Conservation (phyloP, 495 filamentous ascomycete genomes). For the Cryomyces minteri region DNA sequence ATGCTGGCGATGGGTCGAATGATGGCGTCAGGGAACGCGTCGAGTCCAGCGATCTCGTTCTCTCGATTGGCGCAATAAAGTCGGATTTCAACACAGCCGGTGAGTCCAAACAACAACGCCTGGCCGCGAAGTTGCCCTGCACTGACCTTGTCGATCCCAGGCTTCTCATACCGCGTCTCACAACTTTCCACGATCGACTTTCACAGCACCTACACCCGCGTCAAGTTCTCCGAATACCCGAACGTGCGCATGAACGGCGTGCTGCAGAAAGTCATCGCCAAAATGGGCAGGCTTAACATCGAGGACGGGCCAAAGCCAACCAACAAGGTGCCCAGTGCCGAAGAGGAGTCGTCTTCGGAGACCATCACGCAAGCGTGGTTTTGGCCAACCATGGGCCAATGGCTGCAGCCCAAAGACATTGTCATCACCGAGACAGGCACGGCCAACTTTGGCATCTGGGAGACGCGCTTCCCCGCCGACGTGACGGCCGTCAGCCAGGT, state of each 20-base stretch:
- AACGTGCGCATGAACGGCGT: constrained; percentile 74
- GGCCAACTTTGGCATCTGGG: constrained; percentile 78
- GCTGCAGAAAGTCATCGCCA: constrained; percentile 50
- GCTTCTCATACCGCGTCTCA: constrained; percentile 72
- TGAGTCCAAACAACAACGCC: too few relatives aligned
- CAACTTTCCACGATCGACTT: constrained; percentile 78
- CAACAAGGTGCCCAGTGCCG: constrained; percentile 39
- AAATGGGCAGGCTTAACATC: constrained; percentile 33
- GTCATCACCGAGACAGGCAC: constrained; percentile 83
- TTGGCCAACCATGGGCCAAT: constrained; percentile 67
- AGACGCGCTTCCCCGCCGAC: constrained; percentile 58
- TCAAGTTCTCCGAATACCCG: constrained; percentile 45
- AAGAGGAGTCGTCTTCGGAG: constrained; percentile 25
- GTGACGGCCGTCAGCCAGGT: constrained; percentile 70
- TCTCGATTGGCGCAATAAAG: constrained; percentile 68
- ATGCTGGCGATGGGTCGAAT: constrained; percentile 64
- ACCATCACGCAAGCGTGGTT: constrained; percentile 72
- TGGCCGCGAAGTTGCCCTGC: too few relatives aligned
- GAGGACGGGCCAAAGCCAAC: constrained; percentile 21
- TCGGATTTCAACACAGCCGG: constrained; percentile 84
- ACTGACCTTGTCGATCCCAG: too few relatives aligned
- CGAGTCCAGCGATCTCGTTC: constrained; percentile 64
- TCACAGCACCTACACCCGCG: constrained; percentile 56
- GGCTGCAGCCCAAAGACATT: constrained; percentile 56
- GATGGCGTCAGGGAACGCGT: constrained; percentile 52